phyloP scores from a whole-genome alignment of 495 filamentous ascomycete species.

The Neurospora sp. region DNA sequence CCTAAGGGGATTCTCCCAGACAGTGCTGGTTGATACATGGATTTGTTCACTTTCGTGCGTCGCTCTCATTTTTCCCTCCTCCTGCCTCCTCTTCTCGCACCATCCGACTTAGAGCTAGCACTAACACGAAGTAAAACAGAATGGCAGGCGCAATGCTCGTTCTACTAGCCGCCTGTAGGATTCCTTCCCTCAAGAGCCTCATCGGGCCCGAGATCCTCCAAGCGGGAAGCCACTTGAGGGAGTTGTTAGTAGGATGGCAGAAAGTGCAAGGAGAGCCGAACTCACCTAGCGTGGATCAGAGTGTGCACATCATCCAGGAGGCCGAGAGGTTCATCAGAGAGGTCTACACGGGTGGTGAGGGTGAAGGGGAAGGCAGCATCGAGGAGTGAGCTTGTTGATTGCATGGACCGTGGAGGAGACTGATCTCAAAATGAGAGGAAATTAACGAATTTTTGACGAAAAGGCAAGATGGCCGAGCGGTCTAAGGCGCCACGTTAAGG shows the following conservation, averaged over 20 bases:
- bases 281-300: constrained; percentile 24
- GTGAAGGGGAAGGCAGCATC: not conserved
- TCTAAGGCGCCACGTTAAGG: not conserved
- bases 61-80: not conserved
- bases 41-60: constrained; percentile 39
- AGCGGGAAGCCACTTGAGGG: constrained; percentile 18
- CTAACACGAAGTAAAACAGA: constrained; percentile 4
- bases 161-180: constrained; percentile 18
- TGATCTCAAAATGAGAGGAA: not conserved
- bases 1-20: constrained; percentile 28
- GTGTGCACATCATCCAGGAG: constrained; percentile 21
- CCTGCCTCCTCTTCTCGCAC: no score
- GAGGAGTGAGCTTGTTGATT: not conserved
- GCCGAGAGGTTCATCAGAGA: constrained; percentile 20
- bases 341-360: constrained; percentile 4
- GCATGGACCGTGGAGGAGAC: not conserved
- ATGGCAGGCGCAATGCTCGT: constrained; percentile 28
- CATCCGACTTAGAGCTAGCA: not conserved
- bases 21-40: constrained; percentile 38
- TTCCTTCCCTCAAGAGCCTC: constrained; percentile 9
- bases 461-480: not conserved
- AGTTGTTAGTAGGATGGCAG: constrained; percentile 18
- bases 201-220: constrained; percentile 17
- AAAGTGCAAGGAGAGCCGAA: constrained; percentile 16
- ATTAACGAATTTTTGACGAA: not conserved